Evolutionary conservation across 352 stramenopile species (phyloP).

Genomic region (Pythium pyrilobum): DNA sequence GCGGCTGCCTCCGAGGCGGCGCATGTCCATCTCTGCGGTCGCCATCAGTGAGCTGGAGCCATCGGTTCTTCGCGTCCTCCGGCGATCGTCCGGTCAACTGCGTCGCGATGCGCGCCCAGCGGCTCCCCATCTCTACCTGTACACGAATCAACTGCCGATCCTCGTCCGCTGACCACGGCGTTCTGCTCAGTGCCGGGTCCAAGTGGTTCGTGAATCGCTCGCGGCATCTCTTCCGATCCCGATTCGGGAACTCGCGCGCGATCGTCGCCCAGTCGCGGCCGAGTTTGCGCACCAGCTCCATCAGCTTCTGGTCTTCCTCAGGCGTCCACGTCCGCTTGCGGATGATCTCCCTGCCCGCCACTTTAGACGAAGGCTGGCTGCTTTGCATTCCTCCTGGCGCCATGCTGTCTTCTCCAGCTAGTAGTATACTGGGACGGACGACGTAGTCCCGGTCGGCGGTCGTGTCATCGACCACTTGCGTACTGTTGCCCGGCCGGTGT

Average conservation of each 20-base stretch:
- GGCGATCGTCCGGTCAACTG: constrained; percentile 31
- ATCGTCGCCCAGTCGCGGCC: constrained; percentile 39
- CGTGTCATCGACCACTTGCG: neutral
- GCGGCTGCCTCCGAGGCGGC: neutral
- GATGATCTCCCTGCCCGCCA: too few species aligned
- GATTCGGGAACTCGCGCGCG: constrained; percentile 28
- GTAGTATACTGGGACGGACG: too few species aligned
- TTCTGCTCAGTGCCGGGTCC: constrained; percentile 25
- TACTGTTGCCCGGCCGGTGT: neutral
- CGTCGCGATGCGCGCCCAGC: constrained; percentile 34
- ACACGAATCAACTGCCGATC: constrained; percentile 35
- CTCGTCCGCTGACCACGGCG: constrained; percentile 38
- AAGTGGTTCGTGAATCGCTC: constrained; percentile 76
- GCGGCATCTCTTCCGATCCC: constrained; percentile 62
- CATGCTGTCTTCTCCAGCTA: neutral
- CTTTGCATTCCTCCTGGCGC: too few species aligned
- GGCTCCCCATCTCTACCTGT: constrained; percentile 20
- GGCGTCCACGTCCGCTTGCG: constrained; percentile 33
- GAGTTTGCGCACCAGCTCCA: constrained; percentile 29
- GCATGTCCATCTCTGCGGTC: neutral
- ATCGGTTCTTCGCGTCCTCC: constrained; percentile 60
- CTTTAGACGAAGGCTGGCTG: too few species aligned
- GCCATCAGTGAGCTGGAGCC: constrained; percentile 10
- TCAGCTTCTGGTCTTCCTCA: constrained; percentile 42
- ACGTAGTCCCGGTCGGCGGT: neutral